Evolutionary conservation across 805 yeast species (phyloP).

Genomic region (Zygotorulaspora chibaensis): DNA sequence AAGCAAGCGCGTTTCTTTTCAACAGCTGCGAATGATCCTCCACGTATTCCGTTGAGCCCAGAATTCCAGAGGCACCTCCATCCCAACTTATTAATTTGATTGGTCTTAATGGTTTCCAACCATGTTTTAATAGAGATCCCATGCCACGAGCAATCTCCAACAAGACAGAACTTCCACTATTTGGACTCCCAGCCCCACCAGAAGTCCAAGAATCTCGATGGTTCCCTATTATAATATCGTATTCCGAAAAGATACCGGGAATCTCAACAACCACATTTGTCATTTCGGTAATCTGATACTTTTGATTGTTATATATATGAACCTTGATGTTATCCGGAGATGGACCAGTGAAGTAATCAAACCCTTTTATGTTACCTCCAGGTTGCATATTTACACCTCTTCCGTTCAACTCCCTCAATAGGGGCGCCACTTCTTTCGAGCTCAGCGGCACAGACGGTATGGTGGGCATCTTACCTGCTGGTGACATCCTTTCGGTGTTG

Average conservation of each 20-base stretch:
- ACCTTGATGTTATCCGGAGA: conserved; percentile 31
- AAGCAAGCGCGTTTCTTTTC: conserved; percentile 51
- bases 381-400: conserved; percentile 36
- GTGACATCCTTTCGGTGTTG: conserved; percentile 39
- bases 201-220: conserved; percentile 50
- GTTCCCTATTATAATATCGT: conserved; percentile 51
- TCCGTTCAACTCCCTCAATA: conserved; percentile 38
- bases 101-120: conserved; percentile 72
- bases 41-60: conserved; percentile 78
- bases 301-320: conserved; percentile 41
- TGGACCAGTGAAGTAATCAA: conserved; percentile 47
- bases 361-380: conserved; percentile 43
- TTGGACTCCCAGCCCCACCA: conserved; percentile 50
- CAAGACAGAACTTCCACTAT: conserved; percentile 46
- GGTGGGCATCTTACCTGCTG: conserved; percentile 43
- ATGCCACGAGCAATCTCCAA: conserved; percentile 52
- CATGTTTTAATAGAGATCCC: conserved; percentile 40
- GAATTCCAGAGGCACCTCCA: conserved; percentile 66
- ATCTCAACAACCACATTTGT: conserved; percentile 50
- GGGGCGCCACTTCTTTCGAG: conserved; percentile 40
- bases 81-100: conserved; percentile 76
- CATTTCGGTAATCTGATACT: conserved; percentile 41
- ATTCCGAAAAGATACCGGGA: conserved; percentile 51
- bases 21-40: conserved; percentile 50
- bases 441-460: conserved; percentile 55